phyloP scores from a whole-genome alignment of 306 rosid species.

The Luffa aegyptiaca region DNA sequence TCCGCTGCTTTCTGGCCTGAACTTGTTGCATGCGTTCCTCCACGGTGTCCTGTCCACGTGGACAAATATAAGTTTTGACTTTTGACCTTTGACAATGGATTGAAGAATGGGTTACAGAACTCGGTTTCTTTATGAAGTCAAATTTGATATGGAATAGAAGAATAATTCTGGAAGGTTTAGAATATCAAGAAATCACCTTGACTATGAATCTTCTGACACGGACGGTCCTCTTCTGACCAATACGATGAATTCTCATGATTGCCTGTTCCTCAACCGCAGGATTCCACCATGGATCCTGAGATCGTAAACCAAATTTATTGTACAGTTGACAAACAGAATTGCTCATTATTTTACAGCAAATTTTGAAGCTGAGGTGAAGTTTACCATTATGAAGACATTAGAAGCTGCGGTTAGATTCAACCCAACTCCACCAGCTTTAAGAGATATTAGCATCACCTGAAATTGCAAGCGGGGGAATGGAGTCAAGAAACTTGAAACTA shows the following conservation, averaged over 20 bases:
- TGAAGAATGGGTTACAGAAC: background rate
- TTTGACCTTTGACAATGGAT: background rate
- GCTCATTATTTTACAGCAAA: background rate
- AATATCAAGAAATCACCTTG: constrained; percentile 16
- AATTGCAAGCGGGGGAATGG: background rate
- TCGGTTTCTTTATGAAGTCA: background rate
- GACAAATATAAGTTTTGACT: background rate
- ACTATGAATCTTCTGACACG: constrained; percentile 41
- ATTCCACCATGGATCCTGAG: constrained; percentile 96
- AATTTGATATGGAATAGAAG: background rate
- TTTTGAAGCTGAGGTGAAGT: background rate
- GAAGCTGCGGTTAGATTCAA: constrained; percentile 87
- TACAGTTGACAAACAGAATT: background rate
- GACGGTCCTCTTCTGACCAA: constrained; percentile 54
- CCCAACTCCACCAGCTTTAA: constrained; percentile 91
- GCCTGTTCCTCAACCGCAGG: constrained; percentile 97
- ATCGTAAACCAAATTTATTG: background rate
- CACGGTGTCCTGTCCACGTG: constrained; percentile 41
- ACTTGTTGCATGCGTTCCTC: constrained; percentile 69
- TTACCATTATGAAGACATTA: constrained; percentile 67
- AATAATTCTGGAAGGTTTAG: background rate
- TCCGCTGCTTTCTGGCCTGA: constrained; percentile 59
- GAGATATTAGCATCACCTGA: constrained; percentile 69
- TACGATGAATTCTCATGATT: constrained; percentile 82
- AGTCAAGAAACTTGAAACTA: background rate